Evolutionary conservation across 306 rosid genomes (phyloP), one percentile per base, ranked within the genome.

Genomic region (Parietaria judaica): DNA sequence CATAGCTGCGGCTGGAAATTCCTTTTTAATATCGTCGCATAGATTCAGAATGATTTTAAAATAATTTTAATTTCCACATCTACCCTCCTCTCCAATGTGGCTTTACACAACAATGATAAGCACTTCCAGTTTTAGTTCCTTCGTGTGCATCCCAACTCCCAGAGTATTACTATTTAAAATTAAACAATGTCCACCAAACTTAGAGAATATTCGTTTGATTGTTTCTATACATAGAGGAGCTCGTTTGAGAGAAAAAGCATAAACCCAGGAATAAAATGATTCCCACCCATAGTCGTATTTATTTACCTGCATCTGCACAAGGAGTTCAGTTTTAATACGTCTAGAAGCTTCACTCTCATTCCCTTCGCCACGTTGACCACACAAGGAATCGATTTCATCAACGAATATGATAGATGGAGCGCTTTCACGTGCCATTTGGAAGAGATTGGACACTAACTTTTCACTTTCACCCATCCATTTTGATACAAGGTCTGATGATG

Each of bases 381-480:
- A 86, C 39, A 94, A 71, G 11, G 99, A 94, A 83, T 94, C 99
- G 75, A 94, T 94, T 84, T 94, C 99, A 82, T 94, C 99, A 54
- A 94, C 31, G 59, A 94, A 94, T 70, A 94, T 94, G 74, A 94
- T 94, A 43, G 99, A 86, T n/a, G 99, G 99, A 55, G 87, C 97
- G 76, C 95, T 86, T 50, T 94, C 99, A n/a, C 99, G 97, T 43
- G 99, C 99, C 99, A 94, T 94, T 81, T 94, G 74, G 53, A 94
- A 94, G 71, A 94, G 99, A 67, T 83, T 94, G 56, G 99, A 86
- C 72, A 94, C 99, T 64, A 94, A 77, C 80, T 94, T 94, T 80
- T 94, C 99, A 81, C 99, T 94, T 82, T 94, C 99, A 73, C 99
- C 99, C 99, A 94, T 94, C 99, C 99, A 94, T 79, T 94, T 94